Conservation (phyloP, 1,284 basidiomycete genomes). For the Cutaneotrichosporon sp. region DNA sequence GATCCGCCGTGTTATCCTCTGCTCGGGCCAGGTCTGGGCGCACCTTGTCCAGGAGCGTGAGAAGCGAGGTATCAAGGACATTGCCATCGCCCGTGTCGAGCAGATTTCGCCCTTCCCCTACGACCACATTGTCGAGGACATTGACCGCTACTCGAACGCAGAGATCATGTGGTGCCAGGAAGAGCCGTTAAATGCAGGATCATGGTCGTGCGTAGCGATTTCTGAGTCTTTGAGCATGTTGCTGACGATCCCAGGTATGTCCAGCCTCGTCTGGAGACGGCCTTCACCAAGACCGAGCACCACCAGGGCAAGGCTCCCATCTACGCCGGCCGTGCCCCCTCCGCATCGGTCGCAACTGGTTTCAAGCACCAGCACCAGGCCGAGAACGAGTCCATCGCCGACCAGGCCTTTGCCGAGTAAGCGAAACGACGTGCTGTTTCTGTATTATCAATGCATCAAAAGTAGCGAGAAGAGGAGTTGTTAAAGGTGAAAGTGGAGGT, state of each 20-base stretch:
- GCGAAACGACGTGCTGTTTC: not conserved
- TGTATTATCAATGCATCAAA: conserved; percentile 3
- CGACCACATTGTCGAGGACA: conserved; percentile 78
- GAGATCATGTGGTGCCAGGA: conserved; percentile 87
- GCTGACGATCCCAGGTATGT: conserved; percentile 57
- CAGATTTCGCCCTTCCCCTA: conserved; percentile 96
- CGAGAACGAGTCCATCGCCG: conserved; percentile 70
- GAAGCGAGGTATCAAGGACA: conserved; percentile 79
- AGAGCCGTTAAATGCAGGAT: conserved; percentile 80
- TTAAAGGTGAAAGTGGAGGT: too few relatives aligned
- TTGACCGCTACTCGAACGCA: conserved; percentile 95
- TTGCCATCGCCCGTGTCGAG: conserved; percentile 90
- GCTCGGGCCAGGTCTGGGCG: conserved; percentile 89
- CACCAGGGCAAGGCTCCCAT: conserved; percentile 83
- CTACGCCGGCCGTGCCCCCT: conserved; percentile 82
- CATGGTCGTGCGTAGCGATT: conserved; percentile 59
- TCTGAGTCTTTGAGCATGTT: not conserved
- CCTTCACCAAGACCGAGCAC: conserved; percentile 71
- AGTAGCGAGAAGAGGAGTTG: not conserved
- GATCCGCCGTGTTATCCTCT: conserved; percentile 86
- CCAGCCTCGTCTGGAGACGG: conserved; percentile 75
- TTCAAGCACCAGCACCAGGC: conserved; percentile 67
- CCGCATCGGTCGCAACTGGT: conserved; percentile 59
- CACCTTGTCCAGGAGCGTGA: conserved; percentile 83
- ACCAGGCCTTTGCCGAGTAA: conserved; percentile 41